These are phyloP conservation scores for Suillus alpinus DNA, from an alignment of 768 basidiomycete genomes.

Conservation along the genomic window DNA sequence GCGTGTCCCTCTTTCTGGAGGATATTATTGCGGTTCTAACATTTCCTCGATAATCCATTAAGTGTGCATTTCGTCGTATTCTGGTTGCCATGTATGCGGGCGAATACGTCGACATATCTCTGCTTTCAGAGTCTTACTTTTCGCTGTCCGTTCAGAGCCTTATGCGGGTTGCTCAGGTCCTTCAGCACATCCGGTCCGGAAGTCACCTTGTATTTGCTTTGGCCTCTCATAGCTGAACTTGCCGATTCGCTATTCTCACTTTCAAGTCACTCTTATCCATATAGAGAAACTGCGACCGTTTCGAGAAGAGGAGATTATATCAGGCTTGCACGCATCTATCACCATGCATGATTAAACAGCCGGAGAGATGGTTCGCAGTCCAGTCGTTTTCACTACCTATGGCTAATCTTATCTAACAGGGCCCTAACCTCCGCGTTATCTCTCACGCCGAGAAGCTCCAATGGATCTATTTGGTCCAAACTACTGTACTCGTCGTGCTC, in stretches of 20 bases:
- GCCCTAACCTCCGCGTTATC: slow-evolving; percentile 82
- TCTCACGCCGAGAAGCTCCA: slow-evolving; percentile 94
- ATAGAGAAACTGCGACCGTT: slow-evolving; percentile 58
- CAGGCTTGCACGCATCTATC: slow-evolving; percentile 93
- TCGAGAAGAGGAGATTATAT: slow-evolving; percentile 93
- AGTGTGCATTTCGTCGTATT: slow-evolving; percentile 36
- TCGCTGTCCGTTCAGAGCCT: too few species aligned
- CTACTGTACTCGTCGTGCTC: slow-evolving; percentile 35
- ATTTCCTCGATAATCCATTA: slow-evolving; percentile 88
- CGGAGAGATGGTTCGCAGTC: slow-evolving; percentile 74
- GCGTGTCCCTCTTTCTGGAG: slow-evolving; percentile 73
- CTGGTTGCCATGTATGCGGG: slow-evolving; percentile 44
- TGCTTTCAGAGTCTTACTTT: too few species aligned
- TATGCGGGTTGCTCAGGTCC: slow-evolving; percentile 93
- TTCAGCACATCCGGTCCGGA: slow-evolving; percentile 86
- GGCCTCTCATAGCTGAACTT: slow-evolving; percentile 70
- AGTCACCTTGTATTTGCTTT: slow-evolving; percentile 90
- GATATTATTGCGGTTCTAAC: slow-evolving; percentile 92
- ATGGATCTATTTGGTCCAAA: slow-evolving; percentile 93
- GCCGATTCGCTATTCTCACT: slow-evolving; percentile 47
- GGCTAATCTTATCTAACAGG: slow-evolving; percentile 10
- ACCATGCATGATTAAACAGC: slow-evolving; percentile 97
- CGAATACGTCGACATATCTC: slow-evolving; percentile 87
- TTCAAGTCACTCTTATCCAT: slow-evolving; percentile 53
- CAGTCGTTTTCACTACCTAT: not conserved